Conservation (phyloP, 139 green algal genomes). For the Coelastrella sp. region DNA sequence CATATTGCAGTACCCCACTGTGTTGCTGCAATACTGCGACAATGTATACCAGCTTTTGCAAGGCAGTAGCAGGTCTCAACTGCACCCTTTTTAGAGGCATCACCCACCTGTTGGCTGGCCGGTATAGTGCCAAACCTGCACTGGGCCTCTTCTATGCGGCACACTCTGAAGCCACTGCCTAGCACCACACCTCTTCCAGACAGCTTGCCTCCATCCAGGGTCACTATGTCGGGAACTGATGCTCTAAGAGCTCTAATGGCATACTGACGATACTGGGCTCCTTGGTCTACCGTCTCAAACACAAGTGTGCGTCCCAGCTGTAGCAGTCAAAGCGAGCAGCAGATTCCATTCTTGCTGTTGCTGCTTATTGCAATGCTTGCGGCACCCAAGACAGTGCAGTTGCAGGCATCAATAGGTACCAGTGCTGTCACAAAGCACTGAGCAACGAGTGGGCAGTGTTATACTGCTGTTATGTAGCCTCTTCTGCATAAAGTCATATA, state of each 20-base stretch:
- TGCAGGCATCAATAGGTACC: too few relatives aligned
- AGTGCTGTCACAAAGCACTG: too few relatives aligned
- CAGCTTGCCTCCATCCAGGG: slow-evolving; percentile 69
- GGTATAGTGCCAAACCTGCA: slow-evolving; percentile 58
- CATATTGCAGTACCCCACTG: neutral
- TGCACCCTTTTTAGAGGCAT: too few relatives aligned
- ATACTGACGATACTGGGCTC: slow-evolving; percentile 66
- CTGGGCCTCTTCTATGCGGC: slow-evolving; percentile 53
- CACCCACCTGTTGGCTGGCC: slow-evolving; percentile 19
- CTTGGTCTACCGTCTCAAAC: slow-evolving; percentile 75
- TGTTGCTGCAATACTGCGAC: too few relatives aligned
- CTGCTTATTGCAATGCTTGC: too few relatives aligned
- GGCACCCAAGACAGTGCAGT: too few relatives aligned
- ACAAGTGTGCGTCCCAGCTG: slow-evolving; percentile 62
- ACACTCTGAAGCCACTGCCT: slow-evolving; percentile 63
- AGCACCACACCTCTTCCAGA: slow-evolving; percentile 67
- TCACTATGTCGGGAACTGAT: slow-evolving; percentile 64
- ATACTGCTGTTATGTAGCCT: too few relatives aligned
- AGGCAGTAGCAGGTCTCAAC: too few relatives aligned
- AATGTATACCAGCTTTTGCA: too few relatives aligned
- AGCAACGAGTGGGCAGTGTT: neutral
- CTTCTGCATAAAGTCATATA: too few relatives aligned
- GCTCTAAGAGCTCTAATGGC: slow-evolving; percentile 52
- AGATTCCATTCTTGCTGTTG: too few relatives aligned
- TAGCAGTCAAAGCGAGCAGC: neutral